These are phyloP conservation scores for Peronospora farinosa DNA, from an alignment of 352 stramenopile genomes.

Conservation along the genomic window DNA sequence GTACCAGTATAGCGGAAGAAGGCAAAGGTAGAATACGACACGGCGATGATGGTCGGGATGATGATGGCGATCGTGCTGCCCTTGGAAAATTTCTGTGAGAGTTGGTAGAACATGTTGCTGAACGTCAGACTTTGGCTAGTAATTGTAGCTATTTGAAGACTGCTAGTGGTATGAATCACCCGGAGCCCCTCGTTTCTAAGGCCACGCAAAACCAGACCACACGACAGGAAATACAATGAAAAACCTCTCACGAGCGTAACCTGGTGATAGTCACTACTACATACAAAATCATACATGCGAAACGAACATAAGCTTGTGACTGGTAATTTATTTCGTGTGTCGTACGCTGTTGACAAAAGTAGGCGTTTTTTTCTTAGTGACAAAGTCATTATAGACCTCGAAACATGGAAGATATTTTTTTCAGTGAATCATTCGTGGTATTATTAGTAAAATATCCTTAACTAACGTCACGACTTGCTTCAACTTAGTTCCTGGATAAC, in stretches of 20 bases:
- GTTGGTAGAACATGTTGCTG: conserved; percentile 51
- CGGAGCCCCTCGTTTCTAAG: conserved; percentile 22
- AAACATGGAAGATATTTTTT: not conserved
- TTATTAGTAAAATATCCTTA: conserved; percentile 23
- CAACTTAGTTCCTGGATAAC: conserved; percentile 78
- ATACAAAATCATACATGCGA: conserved; percentile 25
- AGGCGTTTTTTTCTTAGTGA: no score
- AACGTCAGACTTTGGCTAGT: conserved; percentile 6
- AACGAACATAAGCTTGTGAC: not conserved
- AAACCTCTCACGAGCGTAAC: not conserved
- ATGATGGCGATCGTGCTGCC: conserved; percentile 44
- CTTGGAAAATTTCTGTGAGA: conserved; percentile 68
- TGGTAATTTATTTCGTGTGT: conserved; percentile 1
- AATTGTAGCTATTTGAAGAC: conserved; percentile 22
- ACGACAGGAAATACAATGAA: conserved; percentile 1
- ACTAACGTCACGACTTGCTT: conserved; percentile 4
- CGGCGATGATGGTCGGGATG: conserved; percentile 32
- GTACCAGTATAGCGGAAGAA: conserved; percentile 61
- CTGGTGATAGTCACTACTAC: not conserved
- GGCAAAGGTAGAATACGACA: conserved; percentile 44
- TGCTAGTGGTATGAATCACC: conserved; percentile 3
- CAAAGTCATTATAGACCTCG: no score
- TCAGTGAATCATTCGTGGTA: not conserved
- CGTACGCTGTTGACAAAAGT: conserved; percentile 7
- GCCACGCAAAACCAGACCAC: no score